Base-by-base conservation (phyloP, 1,284 basidiomycete genomes). In the Lignosus rhinocerotis region DNA sequence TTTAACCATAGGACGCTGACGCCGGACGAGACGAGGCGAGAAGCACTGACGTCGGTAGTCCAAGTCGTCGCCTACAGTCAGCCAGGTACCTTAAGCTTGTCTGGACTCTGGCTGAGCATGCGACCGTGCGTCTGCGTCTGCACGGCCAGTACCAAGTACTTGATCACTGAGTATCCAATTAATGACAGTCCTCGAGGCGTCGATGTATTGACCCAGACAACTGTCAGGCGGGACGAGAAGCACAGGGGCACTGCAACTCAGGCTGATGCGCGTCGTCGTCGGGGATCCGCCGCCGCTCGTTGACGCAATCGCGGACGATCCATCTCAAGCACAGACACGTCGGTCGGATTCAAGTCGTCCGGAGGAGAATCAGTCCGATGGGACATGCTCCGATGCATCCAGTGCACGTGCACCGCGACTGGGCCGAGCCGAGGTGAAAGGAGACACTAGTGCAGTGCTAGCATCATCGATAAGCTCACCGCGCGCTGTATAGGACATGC, bases 1-100 rank as follows among this genome's bases (percentile, higher is more conserved):
- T 63, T 39, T 60, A 60, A 46, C 58, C 54, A 59, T 47, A 58
- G 45, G 53, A 25, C 55, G 58, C 50, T 31, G 44, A 53, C 55
- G 61, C 61, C 45, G 44, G 51, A 49, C 45, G 25, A 44, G 51
- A 49, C 45, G 25, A 44, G 41, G 49, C 42, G 33, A n/a, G 42
- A 25, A 31, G 31, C 7, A 11, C 38, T 61, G 59, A 56, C 55
- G 55, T 61, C 59, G 55, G 49, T 25, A 21, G n/a, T n/a, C n/a
- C n/a, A n/a, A 25, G 38, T 25, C n/a, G 52, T 50, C 38, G 6
- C 7, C 21, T 41, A 19, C 3, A 34, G 17, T 41, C 36, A 14
- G 21, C 25, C n/a, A 11, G n/a, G 48, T 56, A 34, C 49, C 39
- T 43, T 45, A 30, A n/a, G n/a, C n/a, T n/a, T n/a, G n/a, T n/a